Percentiles rank a stretch among this genome's conserved stretches.
Evolutionary conservation across 768 basidiomycete species (phyloP).

Genomic region (Amanita thiersii): DNA sequence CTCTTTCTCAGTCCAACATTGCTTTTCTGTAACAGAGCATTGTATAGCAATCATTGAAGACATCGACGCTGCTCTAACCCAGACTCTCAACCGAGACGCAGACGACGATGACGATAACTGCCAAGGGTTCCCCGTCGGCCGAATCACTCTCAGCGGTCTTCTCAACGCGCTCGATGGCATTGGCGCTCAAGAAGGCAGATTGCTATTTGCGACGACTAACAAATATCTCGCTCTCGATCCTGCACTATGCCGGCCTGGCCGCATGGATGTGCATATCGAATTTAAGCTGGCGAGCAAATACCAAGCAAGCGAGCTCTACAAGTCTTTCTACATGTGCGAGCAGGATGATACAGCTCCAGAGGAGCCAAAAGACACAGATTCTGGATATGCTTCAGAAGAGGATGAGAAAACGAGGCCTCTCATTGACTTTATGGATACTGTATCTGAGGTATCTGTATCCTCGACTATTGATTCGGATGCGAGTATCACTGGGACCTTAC

Average conservation of each 20-base stretch:
- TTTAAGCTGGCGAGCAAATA: slow-evolving; percentile 64
- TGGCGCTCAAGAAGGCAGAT: slow-evolving; percentile 74
- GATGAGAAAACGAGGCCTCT: slow-evolving; percentile 14
- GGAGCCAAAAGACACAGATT: no score
- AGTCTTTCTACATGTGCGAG: slow-evolving; percentile 48
- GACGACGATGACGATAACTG: slow-evolving; percentile 12
- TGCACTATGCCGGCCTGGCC: slow-evolving; percentile 69
- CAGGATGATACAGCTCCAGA: slow-evolving; percentile 18
- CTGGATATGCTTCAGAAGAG: background rate
- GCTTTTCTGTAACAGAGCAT: slow-evolving; percentile 28
- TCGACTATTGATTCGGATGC: slow-evolving; percentile 8
- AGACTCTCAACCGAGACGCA: slow-evolving; percentile 31
- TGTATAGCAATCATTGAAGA: slow-evolving; percentile 82
- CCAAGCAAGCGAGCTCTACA: slow-evolving; percentile 61
- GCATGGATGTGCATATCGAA: slow-evolving; percentile 75
- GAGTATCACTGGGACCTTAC: slow-evolving; percentile 14
- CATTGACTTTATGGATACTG: no score
- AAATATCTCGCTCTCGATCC: slow-evolving; percentile 62
- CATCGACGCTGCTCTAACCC: slow-evolving; percentile 68
- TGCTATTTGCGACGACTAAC: slow-evolving; percentile 76
- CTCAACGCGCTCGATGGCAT: slow-evolving; percentile 78
- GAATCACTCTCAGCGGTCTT: slow-evolving; percentile 62
- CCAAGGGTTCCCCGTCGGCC: slow-evolving; percentile 10
- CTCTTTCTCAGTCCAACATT: slow-evolving; percentile 1
- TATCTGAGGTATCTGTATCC: slow-evolving; percentile 13